Percentiles rank a stretch among this genome's conserved stretches.
Conservation (phyloP, 2,329 filamentous ascomycete species). For the Stachybotrys elegans region DNA sequence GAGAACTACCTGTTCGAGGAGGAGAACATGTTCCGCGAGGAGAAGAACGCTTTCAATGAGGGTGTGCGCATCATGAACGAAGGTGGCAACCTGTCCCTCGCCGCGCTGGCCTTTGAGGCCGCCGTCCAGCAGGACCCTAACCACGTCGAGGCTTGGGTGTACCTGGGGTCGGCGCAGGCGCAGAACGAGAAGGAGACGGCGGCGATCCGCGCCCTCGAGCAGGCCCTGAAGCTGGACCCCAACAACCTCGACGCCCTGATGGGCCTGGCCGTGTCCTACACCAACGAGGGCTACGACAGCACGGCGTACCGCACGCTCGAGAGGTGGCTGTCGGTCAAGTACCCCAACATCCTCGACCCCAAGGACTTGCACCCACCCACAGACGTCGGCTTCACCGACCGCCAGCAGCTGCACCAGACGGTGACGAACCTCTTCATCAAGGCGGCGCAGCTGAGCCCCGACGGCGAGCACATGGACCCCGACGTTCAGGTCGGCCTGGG, state of each 20-base stretch:
- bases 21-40: constrained; percentile 81
- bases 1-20: constrained; percentile 94
- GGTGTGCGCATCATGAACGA: constrained; percentile 89
- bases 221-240: constrained; percentile 82
- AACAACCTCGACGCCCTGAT: constrained; percentile 86
- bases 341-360: constrained; percentile 74
- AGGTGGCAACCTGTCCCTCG: constrained; percentile 89
- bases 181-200: constrained; percentile 99
- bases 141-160: constrained; percentile 90
- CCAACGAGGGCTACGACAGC: constrained; percentile 97
- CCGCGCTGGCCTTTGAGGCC: constrained; percentile 91
- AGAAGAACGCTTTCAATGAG: constrained; percentile 84
- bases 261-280: constrained; percentile 94
- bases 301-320: constrained; percentile 95
- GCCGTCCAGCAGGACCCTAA: constrained; percentile 84
- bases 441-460: constrained; percentile 85
- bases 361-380: constrained; percentile 66
- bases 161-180: constrained; percentile 85
- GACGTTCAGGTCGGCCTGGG: constrained; percentile 97
- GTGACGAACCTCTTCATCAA: constrained; percentile 88
- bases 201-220: constrained; percentile 88
- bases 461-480: constrained; percentile 93
- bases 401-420: constrained; percentile 81
- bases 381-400: constrained; percentile 94
- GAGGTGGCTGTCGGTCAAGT: constrained; percentile 94